Evolutionary conservation across 768 basidiomycete genomes (phyloP), one percentile per base, ranked within the genome.

Genomic region (Leccinum ochraceum): DNA sequence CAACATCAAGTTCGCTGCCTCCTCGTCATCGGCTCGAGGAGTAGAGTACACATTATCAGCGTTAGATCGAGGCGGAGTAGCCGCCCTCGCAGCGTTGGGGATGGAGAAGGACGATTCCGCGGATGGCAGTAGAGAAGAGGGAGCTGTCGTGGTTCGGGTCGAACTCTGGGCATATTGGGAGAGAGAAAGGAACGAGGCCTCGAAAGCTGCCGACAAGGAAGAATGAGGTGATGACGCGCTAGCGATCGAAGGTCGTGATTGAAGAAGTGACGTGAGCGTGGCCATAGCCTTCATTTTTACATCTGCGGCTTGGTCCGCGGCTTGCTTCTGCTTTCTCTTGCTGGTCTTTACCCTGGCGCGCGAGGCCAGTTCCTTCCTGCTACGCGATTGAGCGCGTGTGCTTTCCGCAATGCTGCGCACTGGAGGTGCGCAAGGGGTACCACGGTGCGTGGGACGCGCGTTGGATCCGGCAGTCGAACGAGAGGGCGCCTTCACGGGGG

Each of bases 1-100:
- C 22, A 94, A 77, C 85, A 94, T 89, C 49, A 93, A 75, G 69
- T 91, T 90, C n/a, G 92, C 91, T 0, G 92, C 92, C 68, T 94
- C 92, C 37, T 74, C 73, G 62, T 85, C 87, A 71, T 91, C 90
- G 34, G 86, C 85, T 77, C 84, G 61, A 80, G 80, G 59, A 69
- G 83, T 69, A 78, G 83, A 48, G 77, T 84, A 44, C 71, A 50
- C 64, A 69, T 65, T 76, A 75, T 76, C 63, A 3, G 61, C 59
- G 1, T 67, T 67, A 4, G 62, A 42, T 36, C 75, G 72, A 3
- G 79, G 75, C 6, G 81, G 77, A 39, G 78, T 77, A 58, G 71
- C 67, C 26, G 74, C 71, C 54, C 74, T 74, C 8, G 56, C 36
- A 10, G 16, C 26, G 20, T 60, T 56, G 13, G 67, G 69, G 28